phyloP scores from a whole-genome alignment of 1,139 yeast species.

The Pichia sp. region DNA sequence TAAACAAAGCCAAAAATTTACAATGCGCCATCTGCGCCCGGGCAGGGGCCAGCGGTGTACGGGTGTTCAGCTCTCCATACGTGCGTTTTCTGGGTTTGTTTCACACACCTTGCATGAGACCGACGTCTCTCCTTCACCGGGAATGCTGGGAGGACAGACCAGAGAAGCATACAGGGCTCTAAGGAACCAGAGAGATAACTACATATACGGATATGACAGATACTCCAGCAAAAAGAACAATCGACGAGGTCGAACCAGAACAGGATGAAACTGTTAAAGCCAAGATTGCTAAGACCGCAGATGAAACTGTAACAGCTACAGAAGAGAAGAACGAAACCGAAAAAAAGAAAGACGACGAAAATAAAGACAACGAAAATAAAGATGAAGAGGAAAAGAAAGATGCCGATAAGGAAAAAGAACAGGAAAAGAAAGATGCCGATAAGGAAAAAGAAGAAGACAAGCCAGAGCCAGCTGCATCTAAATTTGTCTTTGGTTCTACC shows the following conservation, averaged over 20 bases:
- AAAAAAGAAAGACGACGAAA: background rate
- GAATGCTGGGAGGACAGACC: too few species aligned
- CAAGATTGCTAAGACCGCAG: background rate
- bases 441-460: slow-evolving; percentile 1
- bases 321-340: background rate
- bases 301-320: background rate
- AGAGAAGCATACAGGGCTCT: too few species aligned
- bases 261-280: background rate
- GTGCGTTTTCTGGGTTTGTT: too few species aligned
- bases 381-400: slow-evolving; percentile 6
- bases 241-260: background rate
- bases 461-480: slow-evolving; percentile 25
- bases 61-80: too few species aligned
- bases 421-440: background rate
- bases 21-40: too few species aligned
- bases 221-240: background rate
- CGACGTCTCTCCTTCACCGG: too few species aligned
- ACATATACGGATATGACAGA: background rate
- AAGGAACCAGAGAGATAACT: too few species aligned
- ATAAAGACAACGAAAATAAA: background rate
- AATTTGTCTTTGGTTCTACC: slow-evolving; percentile 43
- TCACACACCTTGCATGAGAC: too few species aligned
- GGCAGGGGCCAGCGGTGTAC: too few species aligned
- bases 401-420: background rate
- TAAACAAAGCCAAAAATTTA: background rate